phyloP scores from a whole-genome alignment of 1,284 basidiomycete species.

The Heterobasidion irregulare region DNA sequence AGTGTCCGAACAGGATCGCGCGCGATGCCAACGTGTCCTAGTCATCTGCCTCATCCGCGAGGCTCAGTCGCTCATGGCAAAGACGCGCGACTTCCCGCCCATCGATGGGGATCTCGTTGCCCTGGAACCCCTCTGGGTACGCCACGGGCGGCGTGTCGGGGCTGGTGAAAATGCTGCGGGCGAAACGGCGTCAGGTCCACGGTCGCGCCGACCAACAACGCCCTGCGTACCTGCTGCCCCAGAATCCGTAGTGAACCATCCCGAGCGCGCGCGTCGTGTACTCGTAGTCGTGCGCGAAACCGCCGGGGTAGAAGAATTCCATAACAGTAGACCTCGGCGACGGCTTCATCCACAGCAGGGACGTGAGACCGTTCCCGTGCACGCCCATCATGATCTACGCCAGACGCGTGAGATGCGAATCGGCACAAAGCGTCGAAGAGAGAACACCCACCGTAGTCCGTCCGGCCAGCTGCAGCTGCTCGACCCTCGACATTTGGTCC shows the following conservation, averaged over 20 bases:
- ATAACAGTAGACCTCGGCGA: conserved; percentile 70
- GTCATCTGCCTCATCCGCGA: conserved; percentile 31
- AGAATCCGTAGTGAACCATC: conserved; percentile 82
- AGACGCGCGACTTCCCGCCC: conserved; percentile 30
- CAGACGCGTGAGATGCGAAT: background rate
- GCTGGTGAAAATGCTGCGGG: conserved; percentile 34
- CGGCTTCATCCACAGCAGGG: conserved; percentile 81
- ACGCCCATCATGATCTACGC: conserved; percentile 78
- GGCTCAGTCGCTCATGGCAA: conserved; percentile 25
- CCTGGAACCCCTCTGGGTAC: conserved; percentile 52
- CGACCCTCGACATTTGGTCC: conserved; percentile 69
- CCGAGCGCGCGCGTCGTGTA: conserved; percentile 73
- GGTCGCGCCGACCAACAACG: conserved; percentile 2
- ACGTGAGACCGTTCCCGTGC: conserved; percentile 81
- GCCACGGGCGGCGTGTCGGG: conserved; percentile 38
- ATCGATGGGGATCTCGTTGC: conserved; percentile 48
- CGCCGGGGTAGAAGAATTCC: conserved; percentile 82
- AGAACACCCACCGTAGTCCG: conserved; percentile 57
- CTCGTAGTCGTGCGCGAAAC: conserved; percentile 85
- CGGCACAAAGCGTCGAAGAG: conserved; percentile 1
- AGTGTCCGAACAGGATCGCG: too few species aligned
- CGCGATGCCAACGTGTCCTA: conserved; percentile 4
- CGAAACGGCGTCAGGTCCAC: background rate
- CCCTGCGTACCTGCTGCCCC: conserved; percentile 45
- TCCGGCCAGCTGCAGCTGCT: conserved; percentile 72